These are phyloP conservation scores for Macrolepiota albuminosa DNA, from an alignment of 768 basidiomycete species.

Conservation along the genomic window DNA sequence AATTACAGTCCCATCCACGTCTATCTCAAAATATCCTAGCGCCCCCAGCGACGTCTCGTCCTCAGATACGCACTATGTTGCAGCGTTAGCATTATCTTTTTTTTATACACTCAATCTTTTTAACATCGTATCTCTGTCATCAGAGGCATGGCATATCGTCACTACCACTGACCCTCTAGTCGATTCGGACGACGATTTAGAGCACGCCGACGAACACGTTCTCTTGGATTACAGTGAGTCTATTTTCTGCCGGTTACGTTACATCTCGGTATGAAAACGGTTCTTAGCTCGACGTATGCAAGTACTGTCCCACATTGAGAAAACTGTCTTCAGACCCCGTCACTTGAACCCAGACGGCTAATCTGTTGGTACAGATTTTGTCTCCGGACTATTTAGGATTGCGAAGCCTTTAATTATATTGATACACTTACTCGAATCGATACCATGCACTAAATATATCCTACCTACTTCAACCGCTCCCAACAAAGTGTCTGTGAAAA, in stretches of 20 bases:
- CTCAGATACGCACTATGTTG: constrained; percentile 38
- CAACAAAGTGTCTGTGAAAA: constrained; percentile 2
- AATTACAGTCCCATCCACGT: constrained; percentile 12
- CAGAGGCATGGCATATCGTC: constrained; percentile 73
- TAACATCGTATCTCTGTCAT: constrained; percentile 11
- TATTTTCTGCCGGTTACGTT: not conserved
- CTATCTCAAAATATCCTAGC: constrained; percentile 9
- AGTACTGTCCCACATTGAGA: constrained; percentile 9
- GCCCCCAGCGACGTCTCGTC: constrained; percentile 24
- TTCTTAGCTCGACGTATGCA: constrained; percentile 42
- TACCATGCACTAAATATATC: constrained; percentile 11
- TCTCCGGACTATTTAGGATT: not conserved
- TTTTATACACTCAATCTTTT: constrained; percentile 3
- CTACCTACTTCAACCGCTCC: constrained; percentile 2
- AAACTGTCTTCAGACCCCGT: constrained; percentile 4
- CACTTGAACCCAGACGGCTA: not conserved
- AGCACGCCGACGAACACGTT: constrained; percentile 51
- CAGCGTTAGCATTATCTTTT: constrained; percentile 29
- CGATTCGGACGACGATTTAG: constrained; percentile 68
- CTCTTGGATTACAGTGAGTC: constrained; percentile 62
- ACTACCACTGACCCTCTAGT: constrained; percentile 58
- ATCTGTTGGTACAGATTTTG: not conserved
- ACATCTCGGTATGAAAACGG: not conserved
- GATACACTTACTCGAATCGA: not conserved
- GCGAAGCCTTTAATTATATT: not conserved